Conservation (phyloP, 2,329 filamentous ascomycete genomes). For the Pseudogymnoascus verrucosus region DNA sequence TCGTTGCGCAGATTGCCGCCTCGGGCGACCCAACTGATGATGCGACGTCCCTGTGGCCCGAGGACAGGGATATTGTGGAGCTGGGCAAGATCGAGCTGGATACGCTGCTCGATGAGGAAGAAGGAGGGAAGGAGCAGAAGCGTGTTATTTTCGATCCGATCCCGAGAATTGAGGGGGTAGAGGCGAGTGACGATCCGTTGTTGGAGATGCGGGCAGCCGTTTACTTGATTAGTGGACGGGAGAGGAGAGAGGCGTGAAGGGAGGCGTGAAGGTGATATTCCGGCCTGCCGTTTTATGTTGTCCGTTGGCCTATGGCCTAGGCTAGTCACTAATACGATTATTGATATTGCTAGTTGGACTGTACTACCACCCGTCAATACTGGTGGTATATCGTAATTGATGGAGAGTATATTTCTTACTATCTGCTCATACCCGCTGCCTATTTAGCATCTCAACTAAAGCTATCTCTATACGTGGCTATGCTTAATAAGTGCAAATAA, state of each 20-base stretch:
- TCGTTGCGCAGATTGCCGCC: slow-evolving; percentile 42
- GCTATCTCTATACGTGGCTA: neutral
- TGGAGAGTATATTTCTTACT: neutral
- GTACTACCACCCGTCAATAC: too few relatives aligned
- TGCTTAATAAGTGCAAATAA: neutral
- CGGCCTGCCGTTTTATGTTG: neutral
- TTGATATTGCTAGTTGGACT: neutral
- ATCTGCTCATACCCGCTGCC: neutral
- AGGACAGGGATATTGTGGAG: slow-evolving; percentile 40
- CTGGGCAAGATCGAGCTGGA: slow-evolving; percentile 42
- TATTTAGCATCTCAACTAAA: neutral
- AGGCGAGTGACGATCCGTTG: slow-evolving; percentile 45
- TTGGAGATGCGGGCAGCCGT: slow-evolving; percentile 47
- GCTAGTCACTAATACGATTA: neutral
- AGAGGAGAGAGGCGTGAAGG: slow-evolving; percentile 36
- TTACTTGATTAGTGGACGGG: slow-evolving; percentile 47
- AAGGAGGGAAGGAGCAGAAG: slow-evolving; percentile 39
- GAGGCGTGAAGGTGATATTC: slow-evolving; percentile 22
- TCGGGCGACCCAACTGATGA: slow-evolving; percentile 40
- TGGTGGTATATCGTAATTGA: neutral
- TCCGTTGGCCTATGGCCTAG: neutral
- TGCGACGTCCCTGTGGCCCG: slow-evolving; percentile 45
- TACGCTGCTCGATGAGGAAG: slow-evolving; percentile 31
- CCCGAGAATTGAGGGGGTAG: slow-evolving; percentile 45
- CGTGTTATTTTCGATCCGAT: slow-evolving; percentile 50